Conservation (phyloP, 768 basidiomycete genomes). For the Trametes meyenii region DNA sequence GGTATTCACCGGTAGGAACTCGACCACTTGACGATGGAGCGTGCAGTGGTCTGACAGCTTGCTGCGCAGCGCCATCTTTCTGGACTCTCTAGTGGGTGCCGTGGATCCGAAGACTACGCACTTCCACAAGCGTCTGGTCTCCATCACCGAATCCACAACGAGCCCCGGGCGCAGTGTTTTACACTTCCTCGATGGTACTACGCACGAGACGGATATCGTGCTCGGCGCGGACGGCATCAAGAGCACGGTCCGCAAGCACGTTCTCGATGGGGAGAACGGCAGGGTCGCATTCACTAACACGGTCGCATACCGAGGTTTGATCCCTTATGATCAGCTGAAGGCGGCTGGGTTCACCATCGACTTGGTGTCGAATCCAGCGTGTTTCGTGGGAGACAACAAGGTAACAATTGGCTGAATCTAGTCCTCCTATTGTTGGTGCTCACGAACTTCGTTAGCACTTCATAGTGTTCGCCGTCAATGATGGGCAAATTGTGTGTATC, state of each 20-base stretch:
- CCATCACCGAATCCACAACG: conserved; percentile 21
- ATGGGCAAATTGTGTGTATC: conserved; percentile 40
- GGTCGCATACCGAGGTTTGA: conserved; percentile 52
- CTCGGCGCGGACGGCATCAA: conserved; percentile 45
- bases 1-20: conserved; percentile 47
- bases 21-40: not conserved
- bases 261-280: conserved; percentile 34
- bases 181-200: conserved; percentile 52
- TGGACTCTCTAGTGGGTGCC: conserved; percentile 49
- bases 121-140: conserved; percentile 53
- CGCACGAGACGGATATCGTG: conserved; percentile 48
- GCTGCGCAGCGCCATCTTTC: conserved; percentile 47
- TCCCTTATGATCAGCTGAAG: conserved; percentile 43
- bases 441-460: conserved; percentile 46
- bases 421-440: too few relatives aligned
- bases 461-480: conserved; percentile 53
- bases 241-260: conserved; percentile 41
- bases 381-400: conserved; percentile 49
- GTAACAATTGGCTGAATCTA: conserved; percentile 28
- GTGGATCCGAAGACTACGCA: conserved; percentile 46
- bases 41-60: not conserved
- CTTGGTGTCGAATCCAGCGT: conserved; percentile 39
- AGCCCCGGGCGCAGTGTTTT: conserved; percentile 37
- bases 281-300: conserved; percentile 47
- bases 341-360: conserved; percentile 46